phyloP scores from a whole-genome alignment of 352 stramenopile genomes.

The Globisporangium abappressorium region DNA sequence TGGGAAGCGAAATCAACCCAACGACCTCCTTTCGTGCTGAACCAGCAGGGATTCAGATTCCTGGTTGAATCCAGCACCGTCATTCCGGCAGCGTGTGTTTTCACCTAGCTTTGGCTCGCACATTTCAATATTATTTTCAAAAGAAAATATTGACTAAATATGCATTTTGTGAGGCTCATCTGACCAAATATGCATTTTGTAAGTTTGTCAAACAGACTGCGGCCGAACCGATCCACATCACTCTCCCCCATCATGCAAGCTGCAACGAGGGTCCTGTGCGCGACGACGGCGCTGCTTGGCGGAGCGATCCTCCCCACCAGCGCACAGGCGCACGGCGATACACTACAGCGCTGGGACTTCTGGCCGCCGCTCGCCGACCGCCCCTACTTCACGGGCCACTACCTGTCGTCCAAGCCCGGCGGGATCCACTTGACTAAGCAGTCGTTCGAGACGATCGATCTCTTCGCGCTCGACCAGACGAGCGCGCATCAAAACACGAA shows the following conservation, averaged over 20 bases:
- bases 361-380: conserved; percentile 45
- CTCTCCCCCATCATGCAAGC: not conserved
- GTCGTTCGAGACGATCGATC: conserved; percentile 52
- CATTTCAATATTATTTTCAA: no score
- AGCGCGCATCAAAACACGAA: conserved; percentile 19
- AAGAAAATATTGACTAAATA: no score
- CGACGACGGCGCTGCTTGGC: not conserved
- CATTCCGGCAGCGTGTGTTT: no score
- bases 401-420: conserved; percentile 49
- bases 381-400: conserved; percentile 57
- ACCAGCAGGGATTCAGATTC: no score
- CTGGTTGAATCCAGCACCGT: no score
- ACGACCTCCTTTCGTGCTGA: no score
- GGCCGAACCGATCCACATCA: not conserved
- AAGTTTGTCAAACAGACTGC: no score
- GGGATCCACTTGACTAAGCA: conserved; percentile 40
- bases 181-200: no score
- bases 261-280: not conserved
- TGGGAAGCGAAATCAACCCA: no score
- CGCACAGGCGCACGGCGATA: conserved; percentile 1
- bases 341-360: conserved; percentile 55
- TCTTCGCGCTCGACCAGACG: conserved; percentile 44
- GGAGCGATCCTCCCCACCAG: not conserved
- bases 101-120: no score
- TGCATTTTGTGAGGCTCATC: no score